Evolutionary conservation across 768 basidiomycete species (phyloP), one percentile per base, ranked within the genome.

Genomic region (Lentinula raphanica): DNA sequence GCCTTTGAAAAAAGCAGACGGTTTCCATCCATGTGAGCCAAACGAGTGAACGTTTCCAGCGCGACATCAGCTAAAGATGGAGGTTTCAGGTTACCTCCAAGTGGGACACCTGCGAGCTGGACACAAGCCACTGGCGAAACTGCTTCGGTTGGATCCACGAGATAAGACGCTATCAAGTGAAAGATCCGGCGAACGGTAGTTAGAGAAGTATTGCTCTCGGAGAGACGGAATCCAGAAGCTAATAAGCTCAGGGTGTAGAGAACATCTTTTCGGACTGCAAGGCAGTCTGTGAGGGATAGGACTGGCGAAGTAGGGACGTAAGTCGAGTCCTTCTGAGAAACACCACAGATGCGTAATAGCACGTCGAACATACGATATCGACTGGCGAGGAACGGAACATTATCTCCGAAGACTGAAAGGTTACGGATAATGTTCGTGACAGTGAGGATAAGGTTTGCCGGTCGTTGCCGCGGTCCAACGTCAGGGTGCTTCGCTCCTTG

Each of bases 401-500:
- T 96, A 62, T 95, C 88, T 6, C 71, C 73, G 58, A 87, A 76
- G 60, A 85, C 74, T n/a, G 90, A 84, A 63, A 97, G 77, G 73
- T 96, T 97, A 46, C 93, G 90, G 54, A 98, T 76, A 65, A 98
- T 84, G 69, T 90, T 94, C 45, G 86, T 70, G 54, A 89, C 77
- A 17, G 84, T 74, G 28, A 92, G 78, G 49, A 94, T 76, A 54
- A 87, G 73, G 61, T 88, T 86, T 17, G 81, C 86, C 11, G 84
- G 80, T 12, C 87, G 86, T 65, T 86, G 90, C 42, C 77, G 76
- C 9, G 84, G 86, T 32, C 83, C 88, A 31, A 71, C 62, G 28
- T 70, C 68, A 36, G 74, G 69, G 60, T 84, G 79, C 64, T 81
- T 80, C 51, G 71, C 65, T 32, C 82, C 81, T 65, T 83, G 82